phyloP scores from a whole-genome alignment of 352 stramenopile genomes.

The Globisporangium cystogenes region DNA sequence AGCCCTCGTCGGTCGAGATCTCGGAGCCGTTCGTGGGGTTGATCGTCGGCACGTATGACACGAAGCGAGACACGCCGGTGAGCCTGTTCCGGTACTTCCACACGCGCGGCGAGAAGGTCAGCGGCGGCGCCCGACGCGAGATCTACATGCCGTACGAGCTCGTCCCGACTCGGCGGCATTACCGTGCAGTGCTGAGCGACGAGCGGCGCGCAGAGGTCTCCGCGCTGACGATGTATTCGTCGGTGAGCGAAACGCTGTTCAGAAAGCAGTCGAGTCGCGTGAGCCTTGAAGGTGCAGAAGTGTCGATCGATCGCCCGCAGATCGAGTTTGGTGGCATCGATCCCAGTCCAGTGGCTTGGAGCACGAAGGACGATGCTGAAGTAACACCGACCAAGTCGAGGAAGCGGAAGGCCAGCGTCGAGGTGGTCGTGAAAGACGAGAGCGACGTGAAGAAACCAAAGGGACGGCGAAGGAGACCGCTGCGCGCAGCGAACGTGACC shows the following conservation, averaged over 20 bases:
- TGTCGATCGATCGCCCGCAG: background rate
- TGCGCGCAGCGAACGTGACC: slow-evolving; percentile 1
- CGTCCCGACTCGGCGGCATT: slow-evolving; percentile 42
- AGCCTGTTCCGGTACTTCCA: slow-evolving; percentile 87
- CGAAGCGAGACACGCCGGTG: slow-evolving; percentile 56
- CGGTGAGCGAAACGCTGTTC: slow-evolving; percentile 21
- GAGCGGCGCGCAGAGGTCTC: slow-evolving; percentile 28
- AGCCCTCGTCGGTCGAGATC: slow-evolving; percentile 12
- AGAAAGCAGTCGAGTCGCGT: background rate
- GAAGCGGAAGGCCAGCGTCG: slow-evolving; percentile 36
- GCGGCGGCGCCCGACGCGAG: slow-evolving; percentile 32
- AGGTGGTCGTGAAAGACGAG: slow-evolving; percentile 9
- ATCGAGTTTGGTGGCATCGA: slow-evolving; percentile 2
- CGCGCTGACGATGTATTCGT: slow-evolving; percentile 32
- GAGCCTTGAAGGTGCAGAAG: background rate
- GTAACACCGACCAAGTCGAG: slow-evolving; percentile 1
- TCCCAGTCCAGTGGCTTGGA: background rate
- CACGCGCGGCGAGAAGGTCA: slow-evolving; percentile 65
- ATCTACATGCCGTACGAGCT: slow-evolving; percentile 73
- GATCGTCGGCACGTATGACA: slow-evolving; percentile 93
- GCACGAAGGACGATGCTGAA: slow-evolving; percentile 1
- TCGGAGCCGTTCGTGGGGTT: slow-evolving; percentile 91
- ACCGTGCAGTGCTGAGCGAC: slow-evolving; percentile 37
- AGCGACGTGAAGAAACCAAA: slow-evolving; percentile 23
- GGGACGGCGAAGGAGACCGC: slow-evolving; percentile 14